Evolutionary conservation across 108 stramenopile genomes (phyloP), one percentile per base, ranked within the genome.

Genomic region (Cylindrotheca fusiformis): DNA sequence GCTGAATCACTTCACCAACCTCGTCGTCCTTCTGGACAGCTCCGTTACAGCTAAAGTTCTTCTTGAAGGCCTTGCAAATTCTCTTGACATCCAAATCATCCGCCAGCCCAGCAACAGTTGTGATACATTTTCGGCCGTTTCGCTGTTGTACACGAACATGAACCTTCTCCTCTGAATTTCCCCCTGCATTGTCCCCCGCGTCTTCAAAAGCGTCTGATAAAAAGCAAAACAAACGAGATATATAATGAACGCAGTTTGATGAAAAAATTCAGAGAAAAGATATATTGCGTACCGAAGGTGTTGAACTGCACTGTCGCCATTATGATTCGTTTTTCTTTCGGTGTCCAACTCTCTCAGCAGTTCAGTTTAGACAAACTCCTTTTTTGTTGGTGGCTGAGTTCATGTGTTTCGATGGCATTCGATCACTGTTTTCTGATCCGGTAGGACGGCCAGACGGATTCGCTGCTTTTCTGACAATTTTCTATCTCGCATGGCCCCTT

Each of bases 81-180:
- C 95, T 82, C 75, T 97, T 96, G 52, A 99, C 72, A 78, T 99
- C 98, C 32, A 99, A 90, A 72, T 99, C 98, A 65, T 97, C 96
- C 22, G 96, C 96, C 48, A 98, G 76, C 51, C 97, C 97, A 52
- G 95, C 90, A 4, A 98, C 81, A 1, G 97, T 97, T n/a, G 96
- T 97, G 76, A 98, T 99, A 86, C 97, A 98, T 78, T 99, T 99
- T 50, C 96, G 78, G 55, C 98, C 96, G 71, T 95, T 97, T 28
- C 98, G 93, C 82, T 97, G 98, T 76, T 98, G 97, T 50, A 98
- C 94, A 59, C 98, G 98, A 45, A 99, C 95, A 66, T 99, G 98
- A 24, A 99, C 95, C 78, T 99, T 96, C 28, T 91, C 89, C 51
- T 80, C 76, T 33, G 77, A 52, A 31, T 73, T 59, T 10, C 58